Evolutionary conservation across 805 yeast genomes (phyloP), one percentile per base, ranked within the genome.

Genomic region (Yueomyces sinensis): DNA sequence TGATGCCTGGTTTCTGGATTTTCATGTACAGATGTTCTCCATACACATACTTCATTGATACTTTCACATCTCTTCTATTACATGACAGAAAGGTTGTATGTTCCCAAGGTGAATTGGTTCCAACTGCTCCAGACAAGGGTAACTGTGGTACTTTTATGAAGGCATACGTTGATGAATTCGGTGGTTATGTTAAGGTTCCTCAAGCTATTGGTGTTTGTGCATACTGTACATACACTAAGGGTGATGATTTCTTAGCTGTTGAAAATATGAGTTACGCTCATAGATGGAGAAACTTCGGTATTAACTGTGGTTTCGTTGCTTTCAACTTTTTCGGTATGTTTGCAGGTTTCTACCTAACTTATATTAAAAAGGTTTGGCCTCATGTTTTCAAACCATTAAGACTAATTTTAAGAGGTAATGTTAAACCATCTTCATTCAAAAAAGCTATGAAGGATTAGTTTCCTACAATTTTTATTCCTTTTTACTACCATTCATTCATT

Each of bases 211-310:
- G 56, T 1, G 34, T 41, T n/a, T 81, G 89, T 54, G 44, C 56
- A 3, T 75, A 57, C 59, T 81, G 91, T 57, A 44, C 65, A n/a
- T 58, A 69, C 40, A 42, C 56, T 4, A 49, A 54, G 9, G 77
- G 87, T 6, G 69, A 80, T 50, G 62, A 54, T 0, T 81, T 60
- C 50, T 65, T 81, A 56, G 50, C 31, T 1, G 32, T 33, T 24
- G 43, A 63, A 16, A 45, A 43, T 13, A 45, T 61, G n/a, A 31
- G 42, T n/a, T 56, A 52, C 33, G 27, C 41, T 35, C 43, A 61
- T 34, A 57, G 62, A 43, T 72, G 81, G 77, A 65, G 79, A 55
- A 65, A 76, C 51, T 62, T 64, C 46, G 82, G 81, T 43, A 62
- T 76, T 18, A 68, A 66, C 45, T 52, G 68, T 38, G 65, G 65